Evolutionary conservation across 257 asterid species (phyloP), one percentile per base, ranked within the genome.

Genomic region (Solanum rostratum): DNA sequence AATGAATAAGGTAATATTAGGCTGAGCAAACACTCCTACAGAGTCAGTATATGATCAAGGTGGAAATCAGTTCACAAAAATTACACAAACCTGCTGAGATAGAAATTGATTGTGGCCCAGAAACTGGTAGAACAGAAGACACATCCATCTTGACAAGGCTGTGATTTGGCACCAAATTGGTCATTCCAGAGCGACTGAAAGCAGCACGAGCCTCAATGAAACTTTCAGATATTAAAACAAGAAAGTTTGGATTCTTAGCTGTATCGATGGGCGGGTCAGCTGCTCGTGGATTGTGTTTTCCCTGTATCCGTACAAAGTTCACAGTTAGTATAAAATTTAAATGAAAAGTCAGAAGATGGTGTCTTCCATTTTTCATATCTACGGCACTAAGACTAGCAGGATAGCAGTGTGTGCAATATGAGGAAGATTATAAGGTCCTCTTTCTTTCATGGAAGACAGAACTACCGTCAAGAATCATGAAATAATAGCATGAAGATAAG

Each of bases 161-260:
- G 80, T 92, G 97, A 85, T 90, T 91, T 78, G 94, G 78, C 57
- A 93, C 91, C 83, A 95, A 83, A 84, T 79, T 91, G 84, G 95
- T 80, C 86, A 92, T 85, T 87, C 97, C 98, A 84, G 97, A 71
- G 83, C 95, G 90, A 88, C 90, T 91, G 84, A 95, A 88, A 83
- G 94, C 94, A 88, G 95, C 85, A 82, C 95, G 90, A 69, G 95
- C 99, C 89, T 97, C 99, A 85, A 89, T 87, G 84, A 97, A 93
- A 85, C 89, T 91, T 83, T 97, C 99, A 43, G 99, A 92, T 83
- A 97, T 92, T 80, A 95, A 95, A 86, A 95, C 93, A 87, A 95
- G 98, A 89, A 93, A 94, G 87, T 94, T 89, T 81, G 98, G 98
- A 86, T 95, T 97, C 90, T 95, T 97, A 52, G 83, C 84, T 78